These are phyloP conservation scores for Lachancea meyersii DNA, from an alignment of 805 yeast species.

Conservation along the genomic window DNA sequence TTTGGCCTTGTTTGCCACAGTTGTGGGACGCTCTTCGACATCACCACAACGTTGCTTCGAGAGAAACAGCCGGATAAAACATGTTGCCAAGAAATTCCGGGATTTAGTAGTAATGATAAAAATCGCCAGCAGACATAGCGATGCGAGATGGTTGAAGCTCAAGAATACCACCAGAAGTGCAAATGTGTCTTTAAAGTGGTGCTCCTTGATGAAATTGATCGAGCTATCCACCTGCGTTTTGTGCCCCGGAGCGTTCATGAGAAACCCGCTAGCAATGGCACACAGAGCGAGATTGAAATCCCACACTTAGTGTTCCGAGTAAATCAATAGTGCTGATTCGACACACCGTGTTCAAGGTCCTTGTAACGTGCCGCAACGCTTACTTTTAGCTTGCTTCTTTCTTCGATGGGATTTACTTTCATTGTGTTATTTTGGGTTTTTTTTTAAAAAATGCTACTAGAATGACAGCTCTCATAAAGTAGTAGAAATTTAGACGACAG, in stretches of 20 bases:
- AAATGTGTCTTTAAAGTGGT: slow-evolving; percentile 29
- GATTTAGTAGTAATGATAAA: slow-evolving; percentile 27
- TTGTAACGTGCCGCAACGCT: neutral
- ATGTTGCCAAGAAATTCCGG: slow-evolving; percentile 25
- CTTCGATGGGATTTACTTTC: neutral
- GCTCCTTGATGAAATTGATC: slow-evolving; percentile 21
- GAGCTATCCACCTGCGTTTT: slow-evolving; percentile 13
- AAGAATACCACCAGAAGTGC: slow-evolving; percentile 30
- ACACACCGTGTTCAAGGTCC: neutral
- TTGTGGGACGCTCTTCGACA: neutral
- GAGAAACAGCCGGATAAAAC: slow-evolving; percentile 25
- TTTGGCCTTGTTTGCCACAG: neutral
- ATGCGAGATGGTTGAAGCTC: slow-evolving; percentile 27
- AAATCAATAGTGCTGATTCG: neutral
- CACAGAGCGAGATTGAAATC: neutral
- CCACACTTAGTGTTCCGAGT: neutral
- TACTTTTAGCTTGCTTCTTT: neutral
- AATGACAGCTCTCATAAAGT: neutral
- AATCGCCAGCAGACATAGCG: slow-evolving; percentile 21
- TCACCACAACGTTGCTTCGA: slow-evolving; percentile 12
- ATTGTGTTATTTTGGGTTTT: neutral
- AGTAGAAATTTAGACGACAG: neutral
- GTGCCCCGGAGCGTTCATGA: neutral
- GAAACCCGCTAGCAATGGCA: neutral
- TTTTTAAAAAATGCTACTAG: neutral